These are phyloP conservation scores for Pedinophyceae sp. DNA, from an alignment of 139 green algal species.

Conservation along the genomic window DNA sequence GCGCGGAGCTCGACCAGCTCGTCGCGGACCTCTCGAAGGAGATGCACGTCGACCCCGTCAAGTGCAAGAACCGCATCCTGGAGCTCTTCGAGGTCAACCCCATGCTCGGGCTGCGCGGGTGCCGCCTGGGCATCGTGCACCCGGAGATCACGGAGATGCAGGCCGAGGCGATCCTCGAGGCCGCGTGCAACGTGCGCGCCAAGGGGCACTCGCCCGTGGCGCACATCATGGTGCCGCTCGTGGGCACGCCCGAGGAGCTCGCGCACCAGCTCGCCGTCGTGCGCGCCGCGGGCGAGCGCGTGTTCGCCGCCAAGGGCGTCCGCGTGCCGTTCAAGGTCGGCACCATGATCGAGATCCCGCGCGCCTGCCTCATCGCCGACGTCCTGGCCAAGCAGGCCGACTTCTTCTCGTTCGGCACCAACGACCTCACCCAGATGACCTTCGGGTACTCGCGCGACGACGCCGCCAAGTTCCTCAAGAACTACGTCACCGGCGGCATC, in stretches of 20 bases:
- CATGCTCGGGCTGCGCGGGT: conserved; percentile 79
- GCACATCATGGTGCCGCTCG: conserved; percentile 87
- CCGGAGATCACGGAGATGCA: conserved; percentile 72
- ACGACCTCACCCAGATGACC: conserved; percentile 86
- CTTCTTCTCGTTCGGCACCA: conserved; percentile 89
- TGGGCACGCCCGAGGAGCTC: conserved; percentile 56
- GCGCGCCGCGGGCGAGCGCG: conserved; percentile 18
- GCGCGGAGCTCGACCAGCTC: conserved; percentile 40
- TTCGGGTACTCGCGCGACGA: conserved; percentile 79
- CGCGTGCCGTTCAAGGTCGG: conserved; percentile 42
- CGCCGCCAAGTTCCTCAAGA: conserved; percentile 66
- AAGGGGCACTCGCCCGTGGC: conserved; percentile 32
- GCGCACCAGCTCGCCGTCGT: conserved; percentile 34
- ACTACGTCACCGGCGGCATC: conserved; percentile 48
- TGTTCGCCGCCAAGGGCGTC: conserved; percentile 18
- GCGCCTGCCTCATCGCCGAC: conserved; percentile 55
- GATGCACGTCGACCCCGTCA: conserved; percentile 14
- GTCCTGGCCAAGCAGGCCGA: conserved; percentile 57
- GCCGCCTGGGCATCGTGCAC: conserved; percentile 71
- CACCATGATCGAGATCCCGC: conserved; percentile 88
- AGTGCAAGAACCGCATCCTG: conserved; percentile 38
- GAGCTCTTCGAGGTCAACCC: conserved; percentile 63
- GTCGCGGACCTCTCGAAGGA: conserved; percentile 36
- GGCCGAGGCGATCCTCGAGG: conserved; percentile 67
- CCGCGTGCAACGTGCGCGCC: conserved; percentile 35